A percentile compares a stretch with the other conserved stretches of the same genome.
Conservation (phyloP, 2,329 filamentous ascomycete species). For the Elsinoe ampelina region DNA sequence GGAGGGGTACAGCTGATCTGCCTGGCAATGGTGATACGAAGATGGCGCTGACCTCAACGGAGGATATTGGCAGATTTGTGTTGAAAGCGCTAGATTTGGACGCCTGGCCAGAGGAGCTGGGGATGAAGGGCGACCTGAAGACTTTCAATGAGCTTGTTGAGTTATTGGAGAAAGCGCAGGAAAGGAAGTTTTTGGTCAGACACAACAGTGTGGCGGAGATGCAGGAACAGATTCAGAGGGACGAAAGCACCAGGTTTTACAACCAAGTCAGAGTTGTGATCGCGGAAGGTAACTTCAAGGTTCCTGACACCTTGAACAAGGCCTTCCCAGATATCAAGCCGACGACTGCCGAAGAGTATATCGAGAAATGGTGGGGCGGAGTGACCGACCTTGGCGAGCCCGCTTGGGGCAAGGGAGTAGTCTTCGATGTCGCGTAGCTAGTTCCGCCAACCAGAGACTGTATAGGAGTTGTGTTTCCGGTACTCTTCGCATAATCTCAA, state of each 20-base stretch:
- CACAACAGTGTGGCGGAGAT: conserved; percentile 21
- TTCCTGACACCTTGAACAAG: conserved; percentile 22
- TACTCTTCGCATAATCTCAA: conserved; percentile 25
- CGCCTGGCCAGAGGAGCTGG: conserved; percentile 36
- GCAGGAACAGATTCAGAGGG: conserved; percentile 15
- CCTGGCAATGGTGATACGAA: conserved; percentile 40
- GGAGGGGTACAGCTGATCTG: conserved; percentile 37
- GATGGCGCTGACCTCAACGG: conserved; percentile 41
- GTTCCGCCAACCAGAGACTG: neutral
- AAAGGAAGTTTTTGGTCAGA: conserved; percentile 22
- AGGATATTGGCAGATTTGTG: conserved; percentile 42
- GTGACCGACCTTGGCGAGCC: conserved; percentile 20
- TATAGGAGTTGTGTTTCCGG: neutral
- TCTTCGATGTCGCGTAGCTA: conserved; percentile 13
- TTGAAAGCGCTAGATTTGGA: conserved; percentile 33
- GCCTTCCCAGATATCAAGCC: conserved; percentile 23
- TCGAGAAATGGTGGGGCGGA: conserved; percentile 25
- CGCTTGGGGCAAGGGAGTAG: conserved; percentile 16
- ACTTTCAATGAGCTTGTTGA: conserved; percentile 21
- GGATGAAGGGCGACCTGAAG: conserved; percentile 26
- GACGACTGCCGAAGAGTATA: conserved; percentile 20
- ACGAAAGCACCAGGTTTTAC: conserved; percentile 22
- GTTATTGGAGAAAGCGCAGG: conserved; percentile 22
- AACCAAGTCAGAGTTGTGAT: conserved; percentile 23
- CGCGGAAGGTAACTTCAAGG: conserved; percentile 20